Base-by-base conservation (phyloP, 2,329 filamentous ascomycete species). In the Septoria linicola region DNA sequence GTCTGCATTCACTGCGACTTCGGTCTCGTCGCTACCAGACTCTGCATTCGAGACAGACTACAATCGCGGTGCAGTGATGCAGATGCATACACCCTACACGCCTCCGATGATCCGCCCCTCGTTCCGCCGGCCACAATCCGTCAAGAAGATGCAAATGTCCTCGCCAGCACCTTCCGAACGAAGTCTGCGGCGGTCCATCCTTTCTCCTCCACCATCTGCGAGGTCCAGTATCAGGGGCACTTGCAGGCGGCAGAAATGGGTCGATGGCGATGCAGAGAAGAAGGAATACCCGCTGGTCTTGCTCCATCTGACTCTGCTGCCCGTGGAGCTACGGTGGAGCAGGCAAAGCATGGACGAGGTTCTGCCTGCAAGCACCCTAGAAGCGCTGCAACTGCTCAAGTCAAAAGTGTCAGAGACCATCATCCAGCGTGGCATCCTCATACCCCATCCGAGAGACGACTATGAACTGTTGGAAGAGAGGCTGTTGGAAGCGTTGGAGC, bases 391-490 rank as follows among this genome's bases (percentile, higher is more conserved):
- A 39, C 73, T 85, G 51, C 73, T 92, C 2, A 82, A 84, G 58
- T 83, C 87, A 46, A 84, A 86, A 52, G 75, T 88, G 3, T 82
- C 82, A 1, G 86, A 89, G 43, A 88, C 86, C 0, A 82, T 90
- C 8, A 77, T 87, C 42, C 84, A 87, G 64, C 79, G 88, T 17
- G 88, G 57, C 80, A 78, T 93, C 27, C 73, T 93, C 36, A 77
- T 93, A 6, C 82, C 87, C 1, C 89, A 93, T 65, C 88, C 88
- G 1, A 81, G 88, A 59, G 85, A 85, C 49, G 88, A 91, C 66
- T 92, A 88, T 63, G 88, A 91, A 67, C 72, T 89, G 50, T 77
- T 93, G 0, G 87, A 92, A 70, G 88, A 91, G 71, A 77, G 87
- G 21, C 75, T 92, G 27, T 73, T 91, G 2, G 87, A 91, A 68